These are phyloP conservation scores for Parachlorella kessleri DNA, from an alignment of 139 green algal genomes.

Conservation along the genomic window DNA sequence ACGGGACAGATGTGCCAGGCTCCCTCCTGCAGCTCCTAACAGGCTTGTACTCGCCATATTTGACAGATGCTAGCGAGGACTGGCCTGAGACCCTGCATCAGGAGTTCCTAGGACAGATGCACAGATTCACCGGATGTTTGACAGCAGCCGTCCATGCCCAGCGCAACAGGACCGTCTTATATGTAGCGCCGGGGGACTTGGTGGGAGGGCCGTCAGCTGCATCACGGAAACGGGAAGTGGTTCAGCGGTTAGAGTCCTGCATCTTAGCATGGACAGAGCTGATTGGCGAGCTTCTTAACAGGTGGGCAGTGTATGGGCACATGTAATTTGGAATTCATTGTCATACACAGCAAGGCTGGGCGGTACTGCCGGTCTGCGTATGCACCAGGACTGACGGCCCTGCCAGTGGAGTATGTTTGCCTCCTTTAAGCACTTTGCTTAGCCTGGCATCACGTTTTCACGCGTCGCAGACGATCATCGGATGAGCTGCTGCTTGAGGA, in stretches of 20 bases:
- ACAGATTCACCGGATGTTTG: constrained; percentile 84
- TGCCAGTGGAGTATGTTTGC: no score
- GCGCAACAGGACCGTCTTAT: constrained; percentile 81
- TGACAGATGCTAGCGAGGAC: background rate
- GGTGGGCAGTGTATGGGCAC: no score
- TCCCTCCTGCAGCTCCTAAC: background rate
- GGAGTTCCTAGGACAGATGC: constrained; percentile 40
- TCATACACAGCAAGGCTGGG: no score
- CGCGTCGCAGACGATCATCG: background rate
- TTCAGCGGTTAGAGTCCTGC: constrained; percentile 84
- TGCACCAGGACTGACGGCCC: no score
- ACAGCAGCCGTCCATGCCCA: constrained; percentile 74
- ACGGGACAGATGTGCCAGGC: background rate
- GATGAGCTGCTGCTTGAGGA: constrained; percentile 38
- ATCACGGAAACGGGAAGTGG: constrained; percentile 70
- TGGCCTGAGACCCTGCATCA: constrained; percentile 7
- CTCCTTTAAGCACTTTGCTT: no score
- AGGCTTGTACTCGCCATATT: background rate
- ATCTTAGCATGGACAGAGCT: constrained; percentile 89
- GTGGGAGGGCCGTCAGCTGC: constrained; percentile 5
- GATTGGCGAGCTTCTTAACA: constrained; percentile 80
- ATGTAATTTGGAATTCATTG: no score
- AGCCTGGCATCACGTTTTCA: no score
- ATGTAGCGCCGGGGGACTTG: constrained; percentile 65
- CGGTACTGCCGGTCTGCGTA: no score